Conservation (phyloP, 1,284 basidiomycete genomes). For the Cutaneotrichosporon cyanovorans region DNA sequence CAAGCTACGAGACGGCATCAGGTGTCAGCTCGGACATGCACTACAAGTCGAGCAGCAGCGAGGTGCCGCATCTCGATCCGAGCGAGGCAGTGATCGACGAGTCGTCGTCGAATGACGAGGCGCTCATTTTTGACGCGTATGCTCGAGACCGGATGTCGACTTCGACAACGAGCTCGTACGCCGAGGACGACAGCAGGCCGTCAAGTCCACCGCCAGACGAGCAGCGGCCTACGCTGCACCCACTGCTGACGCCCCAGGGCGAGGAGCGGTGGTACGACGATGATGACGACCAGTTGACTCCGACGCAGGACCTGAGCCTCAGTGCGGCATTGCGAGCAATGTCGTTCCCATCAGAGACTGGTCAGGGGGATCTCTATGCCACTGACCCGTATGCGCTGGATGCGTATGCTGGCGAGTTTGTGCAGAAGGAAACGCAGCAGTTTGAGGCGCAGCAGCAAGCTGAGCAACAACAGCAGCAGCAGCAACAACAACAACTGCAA, state of each 20-base stretch:
- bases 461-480: constrained; percentile 2
- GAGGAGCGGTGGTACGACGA: constrained; percentile 28
- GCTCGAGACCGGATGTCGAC: constrained; percentile 32
- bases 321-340: constrained; percentile 15
- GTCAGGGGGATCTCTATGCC: constrained; percentile 2
- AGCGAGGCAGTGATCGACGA: constrained; percentile 21
- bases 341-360: constrained; percentile 1
- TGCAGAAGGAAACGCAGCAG: too few relatives aligned
- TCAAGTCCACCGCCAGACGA: constrained; percentile 24
- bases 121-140: constrained; percentile 75
- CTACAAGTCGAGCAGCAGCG: constrained; percentile 10
- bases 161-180: constrained; percentile 31
- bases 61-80: constrained; percentile 5
- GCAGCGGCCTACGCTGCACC: constrained; percentile 21
- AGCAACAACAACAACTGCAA: not conserved
- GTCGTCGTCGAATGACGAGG: constrained; percentile 71
- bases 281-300: constrained; percentile 32
- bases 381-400: not conserved
- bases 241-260: constrained; percentile 13
- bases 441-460: not conserved
- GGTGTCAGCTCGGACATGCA: too few relatives aligned
- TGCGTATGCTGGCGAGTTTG: too few relatives aligned
- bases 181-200: constrained; percentile 41
- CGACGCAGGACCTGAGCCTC: constrained; percentile 35
- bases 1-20: constrained; percentile 20